phyloP scores from a whole-genome alignment of 257 asterid genomes.

The Cruciata laevipes region DNA sequence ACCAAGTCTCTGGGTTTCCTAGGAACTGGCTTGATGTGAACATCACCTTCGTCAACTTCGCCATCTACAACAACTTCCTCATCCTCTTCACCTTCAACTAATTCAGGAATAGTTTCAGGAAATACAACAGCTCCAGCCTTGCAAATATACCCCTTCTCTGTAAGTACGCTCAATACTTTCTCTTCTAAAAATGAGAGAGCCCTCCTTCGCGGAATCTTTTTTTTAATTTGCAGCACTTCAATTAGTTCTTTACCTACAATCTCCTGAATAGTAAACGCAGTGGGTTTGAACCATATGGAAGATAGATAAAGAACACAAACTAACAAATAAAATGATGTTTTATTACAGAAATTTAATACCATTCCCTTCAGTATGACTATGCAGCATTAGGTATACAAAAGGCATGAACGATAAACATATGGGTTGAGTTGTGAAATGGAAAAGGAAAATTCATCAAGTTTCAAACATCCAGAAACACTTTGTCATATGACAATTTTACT shows the following conservation, averaged over 20 bases:
- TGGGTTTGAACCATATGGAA: constrained; percentile 5
- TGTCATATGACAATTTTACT: not conserved
- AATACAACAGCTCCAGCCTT: constrained; percentile 42
- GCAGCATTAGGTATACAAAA: not conserved
- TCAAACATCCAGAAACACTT: not conserved
- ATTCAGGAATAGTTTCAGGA: constrained; percentile 54
- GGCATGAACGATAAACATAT: not conserved
- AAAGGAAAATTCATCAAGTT: not conserved
- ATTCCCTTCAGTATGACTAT: not conserved
- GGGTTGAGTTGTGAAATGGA: not conserved
- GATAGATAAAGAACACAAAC: not conserved
- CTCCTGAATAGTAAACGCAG: constrained; percentile 52
- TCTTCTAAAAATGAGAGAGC: constrained; percentile 65
- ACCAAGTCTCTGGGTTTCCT: constrained; percentile 65
- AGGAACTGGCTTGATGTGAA: constrained; percentile 73
- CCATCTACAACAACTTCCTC: constrained; percentile 95
- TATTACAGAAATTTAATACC: not conserved
- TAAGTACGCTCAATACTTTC: constrained; percentile 65
- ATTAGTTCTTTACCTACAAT: constrained; percentile 85
- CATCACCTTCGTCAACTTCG: constrained; percentile 98
- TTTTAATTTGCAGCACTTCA: constrained; percentile 76
- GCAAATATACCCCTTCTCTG: constrained; percentile 85
- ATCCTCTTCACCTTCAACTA: constrained; percentile 78
- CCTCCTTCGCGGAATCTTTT: constrained; percentile 84
- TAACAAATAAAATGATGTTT: not conserved